Base-by-base conservation (phyloP, 306 rosid species). In the Begonia peltatifolia region DNA sequence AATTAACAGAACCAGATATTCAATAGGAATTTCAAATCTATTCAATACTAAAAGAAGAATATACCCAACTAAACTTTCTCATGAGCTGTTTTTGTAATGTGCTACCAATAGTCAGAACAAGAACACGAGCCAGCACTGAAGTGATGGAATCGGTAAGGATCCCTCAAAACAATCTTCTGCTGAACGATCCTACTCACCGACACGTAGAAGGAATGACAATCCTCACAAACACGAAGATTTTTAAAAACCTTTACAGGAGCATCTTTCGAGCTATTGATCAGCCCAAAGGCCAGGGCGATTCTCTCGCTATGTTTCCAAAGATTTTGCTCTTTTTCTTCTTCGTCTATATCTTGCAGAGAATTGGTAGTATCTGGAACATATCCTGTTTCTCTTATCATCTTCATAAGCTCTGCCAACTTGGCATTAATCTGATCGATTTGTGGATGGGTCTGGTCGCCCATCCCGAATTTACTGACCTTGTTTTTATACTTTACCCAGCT, bases 301-400 rank as follows among this genome's bases (percentile, higher is more conserved):
- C 94, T 82, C 72, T 89, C 97, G 25, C 95, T 85, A 61, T 89
- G 95, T 69, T 82, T 84, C 95, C 94, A 84, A 71, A 89, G 95
- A 74, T 82, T 82, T 48, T 76, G 94, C 71, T 89, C 95, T 68
- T 80, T 89, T 58, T 84, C 90, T 67, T 89, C 95, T 63, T 85
- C 95, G 46, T 89, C 97, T 10, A 77, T 84, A 36, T 89, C 97
- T 42, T 89, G 97, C 61, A 89, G 69, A 9, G 90, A 70, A 67
- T 70, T 72, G 79, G 83, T 82, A 67, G 84, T 85, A 63, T 89
- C 97, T 17, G 95, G 69, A 59, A 82, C 71, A 68, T 84, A 82
- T 25, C 97, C 95, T 41, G 84, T 77, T 75, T 80, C 94, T 65
- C 69, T 65, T 15, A 77, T 66, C 66, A 80, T 72, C 74, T 72